Base-by-base conservation (phyloP, 2,329 filamentous ascomycete genomes). In the Periconia sp. region DNA sequence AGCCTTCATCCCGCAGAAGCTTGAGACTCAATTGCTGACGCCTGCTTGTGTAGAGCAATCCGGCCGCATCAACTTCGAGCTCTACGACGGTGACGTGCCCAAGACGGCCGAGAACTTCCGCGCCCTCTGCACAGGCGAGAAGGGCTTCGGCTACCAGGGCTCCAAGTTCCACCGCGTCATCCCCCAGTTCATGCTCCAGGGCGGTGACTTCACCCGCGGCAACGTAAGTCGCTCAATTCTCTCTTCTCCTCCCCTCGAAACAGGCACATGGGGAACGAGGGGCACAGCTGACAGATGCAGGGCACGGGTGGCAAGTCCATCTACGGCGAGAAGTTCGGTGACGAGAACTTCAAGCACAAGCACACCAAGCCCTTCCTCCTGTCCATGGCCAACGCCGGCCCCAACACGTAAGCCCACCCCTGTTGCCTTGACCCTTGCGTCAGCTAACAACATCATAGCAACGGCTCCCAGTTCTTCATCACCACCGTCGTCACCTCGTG, bases 361-460 rank as follows among this genome's bases (percentile, higher is more conserved):
- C 91, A 96, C 84, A 74, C 73, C 73, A 77, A 79, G 63, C 86
- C 87, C 52, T 88, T 86, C 78, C 81, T 92, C 61, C 82, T 96
- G 59, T 95, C 91, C 75, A 96, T 96, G 91, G 91, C 91, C 73
- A 96, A 96, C 77, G 88, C 91, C 63, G 91, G 91, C 61, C 87
- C 88, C 69, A 95, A 97, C 87, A 97, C 92, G 81, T 84, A 76
- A 68, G 79, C 28, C 26, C 18, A 16, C 15, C 30, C 13, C 10
- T n/a, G n/a, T n/a, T n/a, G 3, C 15, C 15, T 36, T 24, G 12
- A 36, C 16, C 31, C 18, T 30, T 33, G 22, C 28, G 32, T 56
- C 8, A 16, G 49, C 52, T 61, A 43, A 63, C 50, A 31, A 30
- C 9, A 26, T n/a, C 32, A 42, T 58, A 81, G 81, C 73, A 87